Evolutionary conservation across 495 filamentous ascomycete species (phyloP).

Genomic region (Neohortaea acidophila): DNA sequence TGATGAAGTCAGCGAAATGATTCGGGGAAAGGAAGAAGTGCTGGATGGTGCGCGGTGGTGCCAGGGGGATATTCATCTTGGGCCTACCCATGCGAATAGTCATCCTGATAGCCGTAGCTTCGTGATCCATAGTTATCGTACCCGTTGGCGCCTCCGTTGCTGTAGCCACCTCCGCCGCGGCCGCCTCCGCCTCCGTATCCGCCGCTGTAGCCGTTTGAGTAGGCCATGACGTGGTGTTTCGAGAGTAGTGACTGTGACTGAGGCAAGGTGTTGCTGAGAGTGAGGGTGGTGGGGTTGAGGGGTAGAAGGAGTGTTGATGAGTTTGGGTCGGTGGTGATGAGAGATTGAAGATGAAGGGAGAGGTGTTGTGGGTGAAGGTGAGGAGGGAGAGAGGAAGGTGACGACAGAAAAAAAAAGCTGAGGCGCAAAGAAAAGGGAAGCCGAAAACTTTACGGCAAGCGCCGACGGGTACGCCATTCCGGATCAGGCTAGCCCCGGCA

Average conservation of each 20-base stretch:
- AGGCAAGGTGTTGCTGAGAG: neutral
- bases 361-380: no score
- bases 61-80: slow-evolving; percentile 10
- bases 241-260: slow-evolving; percentile 4
- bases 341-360: no score
- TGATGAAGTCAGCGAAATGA: slow-evolving; percentile 15
- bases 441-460: no score
- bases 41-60: no score
- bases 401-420: no score
- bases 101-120: slow-evolving; percentile 14
- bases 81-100: slow-evolving; percentile 30
- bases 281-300: neutral
- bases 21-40: slow-evolving; percentile 1
- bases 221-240: slow-evolving; percentile 40
- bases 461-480: no score
- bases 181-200: slow-evolving; percentile 36
- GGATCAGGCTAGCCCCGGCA: no score
- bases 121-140: slow-evolving; percentile 19
- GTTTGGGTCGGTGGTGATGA: neutral
- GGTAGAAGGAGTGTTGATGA: neutral
- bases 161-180: slow-evolving; percentile 32
- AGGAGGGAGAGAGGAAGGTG: no score
- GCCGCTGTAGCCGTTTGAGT: slow-evolving; percentile 50
- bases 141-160: slow-evolving; percentile 32
- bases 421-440: no score